Evolutionary conservation across 2,329 filamentous ascomycete species (phyloP), one percentile per base, ranked within the genome.

Genomic region (Diaporthe helianthi): DNA sequence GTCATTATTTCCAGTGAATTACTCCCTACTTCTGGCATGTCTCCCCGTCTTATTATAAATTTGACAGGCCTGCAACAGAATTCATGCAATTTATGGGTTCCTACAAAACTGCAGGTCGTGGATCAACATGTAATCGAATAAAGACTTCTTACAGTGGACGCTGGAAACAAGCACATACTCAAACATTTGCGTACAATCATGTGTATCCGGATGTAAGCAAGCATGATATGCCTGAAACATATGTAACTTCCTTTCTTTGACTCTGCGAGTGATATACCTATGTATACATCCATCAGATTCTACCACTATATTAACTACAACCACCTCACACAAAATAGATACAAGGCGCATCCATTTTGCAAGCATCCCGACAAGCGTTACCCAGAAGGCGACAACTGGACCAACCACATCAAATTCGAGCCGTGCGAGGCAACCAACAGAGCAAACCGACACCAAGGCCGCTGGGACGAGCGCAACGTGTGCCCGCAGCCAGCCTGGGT

Each of bases 401-500:
- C n/a, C 17, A 1, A 24, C 3, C 12, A 49, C 19, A 15, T 12
- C 13, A 8, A 19, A 9, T 6, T 49, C 7, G 17, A 12, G 13
- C 0, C 6, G 10, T 63, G 58, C 13, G 5, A 8, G 1, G 13
- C 15, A 13, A 4, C 19, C 2, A 1, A 5, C 2, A 41, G 17
- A 3, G 24, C 19, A 2, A 8, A 4, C 2, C 47, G 29, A 31
- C 58, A 63, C 44, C n/a, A n/a, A n/a, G n/a, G 12, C 19, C 4
- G 26, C 4, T 1, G 3, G 41, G 7, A 15, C 7, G 3, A 3
- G 5, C 1, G 8, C n/a, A 17, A 10, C 33, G 4, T 7, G 7
- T 58, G 54, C 24, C 7, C 1, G 2, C 1, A 9, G 9, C 19
- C 8, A 6, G 4, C 3, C 1, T 63, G 58, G n/a, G n/a, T n/a